Conservation (phyloP, 139 green algal genomes). For the Chlamydomonas sphaeroides region DNA sequence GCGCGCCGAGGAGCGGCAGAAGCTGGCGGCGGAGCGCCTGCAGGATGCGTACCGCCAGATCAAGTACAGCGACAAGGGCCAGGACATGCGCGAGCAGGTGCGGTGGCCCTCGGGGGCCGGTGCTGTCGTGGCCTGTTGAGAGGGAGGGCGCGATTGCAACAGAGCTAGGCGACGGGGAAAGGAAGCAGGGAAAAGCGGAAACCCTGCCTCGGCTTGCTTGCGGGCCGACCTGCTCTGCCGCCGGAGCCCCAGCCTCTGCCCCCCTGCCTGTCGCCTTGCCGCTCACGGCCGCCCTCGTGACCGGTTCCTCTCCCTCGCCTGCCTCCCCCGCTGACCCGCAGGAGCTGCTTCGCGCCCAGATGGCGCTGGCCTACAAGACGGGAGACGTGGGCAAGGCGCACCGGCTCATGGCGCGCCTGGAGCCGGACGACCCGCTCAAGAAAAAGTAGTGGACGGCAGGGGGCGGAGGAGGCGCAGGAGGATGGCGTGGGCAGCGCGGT, state of each 20-base stretch:
- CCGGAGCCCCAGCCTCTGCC: too few relatives aligned
- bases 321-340: conserved; percentile 14
- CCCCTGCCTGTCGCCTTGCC: too few relatives aligned
- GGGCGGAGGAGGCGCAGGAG: too few relatives aligned
- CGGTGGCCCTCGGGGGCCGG: too few relatives aligned
- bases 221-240: too few relatives aligned
- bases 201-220: too few relatives aligned
- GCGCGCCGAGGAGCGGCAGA: conserved; percentile 60
- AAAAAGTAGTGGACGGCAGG: not conserved
- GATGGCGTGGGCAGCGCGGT: too few relatives aligned
- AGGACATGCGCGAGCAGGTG: conserved; percentile 79
- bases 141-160: too few relatives aligned
- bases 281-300: not conserved
- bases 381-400: conserved; percentile 72
- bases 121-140: too few relatives aligned
- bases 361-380: conserved; percentile 85
- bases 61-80: conserved; percentile 61
- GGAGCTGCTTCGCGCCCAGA: conserved; percentile 82
- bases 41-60: conserved; percentile 79
- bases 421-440: conserved; percentile 65
- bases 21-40: conserved; percentile 65
- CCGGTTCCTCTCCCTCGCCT: not conserved
- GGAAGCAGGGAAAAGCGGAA: too few relatives aligned
- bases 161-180: too few relatives aligned
- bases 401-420: conserved; percentile 63